These are phyloP conservation scores for Candida pseudofarinosa DNA, from an alignment of 805 yeast species.

Conservation along the genomic window DNA sequence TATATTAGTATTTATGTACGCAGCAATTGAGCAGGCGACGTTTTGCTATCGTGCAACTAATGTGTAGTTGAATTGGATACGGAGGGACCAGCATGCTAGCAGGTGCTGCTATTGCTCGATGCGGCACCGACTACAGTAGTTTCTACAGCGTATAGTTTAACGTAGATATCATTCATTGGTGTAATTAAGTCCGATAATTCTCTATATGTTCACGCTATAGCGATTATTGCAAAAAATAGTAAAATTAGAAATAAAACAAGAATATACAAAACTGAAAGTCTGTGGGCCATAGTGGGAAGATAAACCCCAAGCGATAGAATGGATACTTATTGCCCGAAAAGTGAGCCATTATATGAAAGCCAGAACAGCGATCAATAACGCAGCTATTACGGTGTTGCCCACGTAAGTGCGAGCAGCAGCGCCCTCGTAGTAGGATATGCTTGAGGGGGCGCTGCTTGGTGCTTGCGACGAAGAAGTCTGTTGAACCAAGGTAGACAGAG, in stretches of 20 bases:
- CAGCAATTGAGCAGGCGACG: no score
- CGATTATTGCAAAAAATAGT: not conserved
- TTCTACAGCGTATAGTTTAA: no score
- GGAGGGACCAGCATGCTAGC: no score
- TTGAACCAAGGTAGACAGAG: conserved; percentile 12
- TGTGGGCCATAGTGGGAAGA: no score
- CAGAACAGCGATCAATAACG: conserved; percentile 18
- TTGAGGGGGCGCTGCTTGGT: conserved; percentile 8
- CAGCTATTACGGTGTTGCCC: conserved; percentile 14
- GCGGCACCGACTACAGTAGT: no score
- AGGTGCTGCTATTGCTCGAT: no score
- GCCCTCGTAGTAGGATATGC: conserved; percentile 25
- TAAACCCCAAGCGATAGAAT: no score
- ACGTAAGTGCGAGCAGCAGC: conserved; percentile 19
- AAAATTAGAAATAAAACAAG: not conserved
- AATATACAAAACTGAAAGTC: not conserved
- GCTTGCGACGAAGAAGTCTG: conserved; percentile 11
- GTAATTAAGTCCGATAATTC: not conserved
- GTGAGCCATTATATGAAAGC: conserved; percentile 7
- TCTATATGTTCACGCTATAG: not conserved
- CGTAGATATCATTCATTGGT: not conserved
- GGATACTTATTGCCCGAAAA: no score
- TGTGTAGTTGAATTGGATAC: no score
- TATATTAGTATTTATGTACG: no score
- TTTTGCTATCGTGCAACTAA: no score